Percentiles rank a stretch among this genome's conserved stretches.
These are phyloP conservation scores for Aegilops tauschii DNA, from an alignment of 176 grass and related monocot species.

Conservation along the genomic window DNA sequence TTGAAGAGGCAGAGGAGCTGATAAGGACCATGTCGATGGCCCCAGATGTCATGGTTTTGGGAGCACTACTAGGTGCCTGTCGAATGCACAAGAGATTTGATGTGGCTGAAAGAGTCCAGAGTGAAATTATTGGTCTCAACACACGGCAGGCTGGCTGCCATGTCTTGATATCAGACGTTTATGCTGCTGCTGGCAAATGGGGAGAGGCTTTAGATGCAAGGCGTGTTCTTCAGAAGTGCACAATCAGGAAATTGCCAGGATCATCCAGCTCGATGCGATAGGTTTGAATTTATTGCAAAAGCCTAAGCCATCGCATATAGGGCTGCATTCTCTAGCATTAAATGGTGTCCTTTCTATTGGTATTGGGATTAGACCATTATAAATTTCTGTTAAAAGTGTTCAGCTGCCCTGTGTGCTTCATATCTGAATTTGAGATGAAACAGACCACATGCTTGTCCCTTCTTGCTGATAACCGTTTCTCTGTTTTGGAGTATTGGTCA, in stretches of 20 bases:
- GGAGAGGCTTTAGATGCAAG: conserved; percentile 42
- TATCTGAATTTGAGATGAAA: not conserved
- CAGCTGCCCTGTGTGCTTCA: not conserved
- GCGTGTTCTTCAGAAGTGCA: conserved; percentile 35
- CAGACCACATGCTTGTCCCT: not conserved
- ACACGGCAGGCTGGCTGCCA: conserved; percentile 41
- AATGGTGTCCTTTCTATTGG: not conserved
- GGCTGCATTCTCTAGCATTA: not conserved
- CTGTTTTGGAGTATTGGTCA: not conserved
- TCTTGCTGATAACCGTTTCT: not conserved
- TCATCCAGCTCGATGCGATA: conserved; percentile 47
- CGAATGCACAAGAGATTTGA: conserved; percentile 52
- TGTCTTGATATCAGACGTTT: conserved; percentile 57
- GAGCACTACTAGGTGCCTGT: conserved; percentile 56
- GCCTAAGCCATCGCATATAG: not conserved
- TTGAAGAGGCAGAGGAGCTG: conserved; percentile 67
- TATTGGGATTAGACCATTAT: not conserved
- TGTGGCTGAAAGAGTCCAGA: conserved; percentile 52
- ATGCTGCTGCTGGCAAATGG: conserved; percentile 51
- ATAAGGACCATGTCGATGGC: conserved; percentile 53
- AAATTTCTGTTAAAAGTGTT: not conserved
- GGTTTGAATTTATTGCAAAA: conserved; percentile 11
- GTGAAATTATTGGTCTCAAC: conserved; percentile 28
- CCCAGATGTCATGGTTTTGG: conserved; percentile 57
- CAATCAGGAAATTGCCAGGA: conserved; percentile 39